Conservation (phyloP, 1,284 basidiomycete genomes). For the Sphaerobolus stellatus region DNA sequence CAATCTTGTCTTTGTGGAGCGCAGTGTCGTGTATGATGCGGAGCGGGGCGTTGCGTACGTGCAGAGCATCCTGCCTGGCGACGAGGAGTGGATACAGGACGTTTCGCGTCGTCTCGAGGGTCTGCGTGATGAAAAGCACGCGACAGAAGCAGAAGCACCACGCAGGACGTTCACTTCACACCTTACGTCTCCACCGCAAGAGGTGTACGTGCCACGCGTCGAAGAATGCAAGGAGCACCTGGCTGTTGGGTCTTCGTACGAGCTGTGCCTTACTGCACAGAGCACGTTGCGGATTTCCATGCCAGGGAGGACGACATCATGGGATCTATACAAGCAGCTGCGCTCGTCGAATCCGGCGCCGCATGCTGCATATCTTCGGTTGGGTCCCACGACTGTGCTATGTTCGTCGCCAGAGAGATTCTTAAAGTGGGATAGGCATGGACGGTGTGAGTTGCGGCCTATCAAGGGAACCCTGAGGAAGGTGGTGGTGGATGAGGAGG, state of each 20-base stretch:
- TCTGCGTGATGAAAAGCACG: constrained; percentile 32
- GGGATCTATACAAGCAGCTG: constrained; percentile 72
- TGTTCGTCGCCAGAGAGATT: constrained; percentile 95
- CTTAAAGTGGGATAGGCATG: constrained; percentile 75
- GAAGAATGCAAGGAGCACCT: constrained; percentile 74
- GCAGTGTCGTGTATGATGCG: constrained; percentile 69
- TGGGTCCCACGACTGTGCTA: constrained; percentile 61
- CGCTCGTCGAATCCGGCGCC: constrained; percentile 87
- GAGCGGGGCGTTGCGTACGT: constrained; percentile 49
- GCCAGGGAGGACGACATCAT: constrained; percentile 47
- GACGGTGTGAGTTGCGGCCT: constrained; percentile 83
- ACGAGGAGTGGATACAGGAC: constrained; percentile 54
- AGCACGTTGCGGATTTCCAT: constrained; percentile 49
- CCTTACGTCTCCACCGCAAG: constrained; percentile 53
- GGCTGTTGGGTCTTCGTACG: constrained; percentile 90
- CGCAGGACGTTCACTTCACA: constrained; percentile 15
- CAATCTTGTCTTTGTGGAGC: constrained; percentile 71
- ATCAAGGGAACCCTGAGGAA: constrained; percentile 92
- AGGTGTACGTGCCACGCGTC: constrained; percentile 72
- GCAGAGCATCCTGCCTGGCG: constrained; percentile 62
- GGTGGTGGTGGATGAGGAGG: constrained; percentile 29
- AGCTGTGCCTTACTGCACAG: constrained; percentile 88
- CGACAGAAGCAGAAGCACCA: constrained; percentile 7
- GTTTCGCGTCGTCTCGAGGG: constrained; percentile 20
- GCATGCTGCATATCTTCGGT: constrained; percentile 82